Conservation (phyloP, 495 filamentous ascomycete species). For the Aspergillus cristatus region DNA sequence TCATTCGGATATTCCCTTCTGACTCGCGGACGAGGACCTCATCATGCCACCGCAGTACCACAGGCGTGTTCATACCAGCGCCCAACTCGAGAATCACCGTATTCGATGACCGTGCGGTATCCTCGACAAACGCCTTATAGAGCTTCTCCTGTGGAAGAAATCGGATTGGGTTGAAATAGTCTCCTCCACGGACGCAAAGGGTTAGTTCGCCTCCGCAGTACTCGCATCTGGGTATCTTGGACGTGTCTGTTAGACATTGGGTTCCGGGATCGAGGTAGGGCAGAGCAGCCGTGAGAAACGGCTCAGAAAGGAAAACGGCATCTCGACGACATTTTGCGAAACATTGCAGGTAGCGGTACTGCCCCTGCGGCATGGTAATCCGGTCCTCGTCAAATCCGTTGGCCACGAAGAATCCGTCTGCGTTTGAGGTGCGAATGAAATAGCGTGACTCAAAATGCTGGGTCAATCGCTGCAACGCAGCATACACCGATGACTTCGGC, state of each 20-base stretch:
- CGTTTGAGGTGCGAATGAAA: conserved; percentile 17
- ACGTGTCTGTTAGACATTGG: conserved; percentile 10
- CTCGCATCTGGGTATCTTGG: conserved; percentile 8
- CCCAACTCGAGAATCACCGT: conserved; percentile 19
- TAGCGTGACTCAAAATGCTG: conserved; percentile 1
- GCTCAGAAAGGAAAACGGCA: conserved; percentile 10
- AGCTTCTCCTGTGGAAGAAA: conserved; percentile 9
- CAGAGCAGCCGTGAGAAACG: conserved; percentile 11
- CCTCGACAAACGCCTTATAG: conserved; percentile 5
- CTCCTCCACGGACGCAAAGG: conserved; percentile 15
- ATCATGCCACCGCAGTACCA: conserved; percentile 18
- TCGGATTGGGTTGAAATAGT: conserved; percentile 13
- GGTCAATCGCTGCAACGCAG: conserved; percentile 1
- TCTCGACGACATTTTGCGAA: conserved; percentile 12
- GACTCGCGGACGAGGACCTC: conserved; percentile 13
- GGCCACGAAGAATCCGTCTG: conserved; percentile 14
- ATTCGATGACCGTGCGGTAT: background rate
- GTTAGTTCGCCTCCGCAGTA: conserved; percentile 15
- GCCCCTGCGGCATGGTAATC: conserved; percentile 16
- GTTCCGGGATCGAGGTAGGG: conserved; percentile 11
- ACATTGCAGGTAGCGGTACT: conserved; percentile 17
- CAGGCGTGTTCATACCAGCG: conserved; percentile 19
- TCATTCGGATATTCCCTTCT: conserved; percentile 6
- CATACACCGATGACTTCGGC: conserved; percentile 11
- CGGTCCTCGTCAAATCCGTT: conserved; percentile 11